Conservation (phyloP, 1,284 basidiomycete genomes). For the Pulveroboletus ridleyi region DNA sequence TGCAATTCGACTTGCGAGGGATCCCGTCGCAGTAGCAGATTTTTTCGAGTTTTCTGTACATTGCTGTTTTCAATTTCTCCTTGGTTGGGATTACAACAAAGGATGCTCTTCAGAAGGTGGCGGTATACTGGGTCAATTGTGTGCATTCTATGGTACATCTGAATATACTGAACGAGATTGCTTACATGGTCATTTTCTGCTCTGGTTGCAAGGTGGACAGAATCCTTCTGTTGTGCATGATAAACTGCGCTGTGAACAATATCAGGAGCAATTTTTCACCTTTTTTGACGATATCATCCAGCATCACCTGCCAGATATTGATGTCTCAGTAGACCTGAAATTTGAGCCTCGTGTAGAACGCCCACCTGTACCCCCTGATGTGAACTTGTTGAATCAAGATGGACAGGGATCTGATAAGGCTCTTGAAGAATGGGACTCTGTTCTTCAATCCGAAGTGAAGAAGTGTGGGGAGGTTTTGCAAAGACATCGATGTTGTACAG, state of each 20-base stretch:
- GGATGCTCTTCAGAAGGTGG: background rate
- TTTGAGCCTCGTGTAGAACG: constrained; percentile 2
- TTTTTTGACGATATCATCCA: background rate
- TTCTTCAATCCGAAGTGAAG: constrained; percentile 1
- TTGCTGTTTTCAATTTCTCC: constrained; percentile 9
- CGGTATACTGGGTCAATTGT: background rate
- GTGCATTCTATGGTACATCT: background rate
- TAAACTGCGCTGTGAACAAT: background rate
- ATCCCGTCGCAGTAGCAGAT: constrained; percentile 16
- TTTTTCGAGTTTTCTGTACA: constrained; percentile 8
- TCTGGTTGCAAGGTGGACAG: background rate
- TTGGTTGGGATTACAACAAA: background rate
- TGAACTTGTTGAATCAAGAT: background rate
- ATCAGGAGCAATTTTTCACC: background rate
- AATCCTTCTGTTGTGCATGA: background rate
- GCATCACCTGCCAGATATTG: background rate
- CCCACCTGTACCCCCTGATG: background rate
- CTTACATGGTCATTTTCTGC: background rate
- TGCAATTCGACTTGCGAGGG: constrained; percentile 6
- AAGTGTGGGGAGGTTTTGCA: constrained; percentile 24
- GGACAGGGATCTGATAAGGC: too few species aligned
- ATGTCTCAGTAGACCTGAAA: background rate
- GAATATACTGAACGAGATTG: background rate
- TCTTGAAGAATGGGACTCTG: background rate
- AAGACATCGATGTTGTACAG: constrained; percentile 9